phyloP scores from a whole-genome alignment of 2,329 filamentous ascomycete species.

The Fusarium transvaalense region DNA sequence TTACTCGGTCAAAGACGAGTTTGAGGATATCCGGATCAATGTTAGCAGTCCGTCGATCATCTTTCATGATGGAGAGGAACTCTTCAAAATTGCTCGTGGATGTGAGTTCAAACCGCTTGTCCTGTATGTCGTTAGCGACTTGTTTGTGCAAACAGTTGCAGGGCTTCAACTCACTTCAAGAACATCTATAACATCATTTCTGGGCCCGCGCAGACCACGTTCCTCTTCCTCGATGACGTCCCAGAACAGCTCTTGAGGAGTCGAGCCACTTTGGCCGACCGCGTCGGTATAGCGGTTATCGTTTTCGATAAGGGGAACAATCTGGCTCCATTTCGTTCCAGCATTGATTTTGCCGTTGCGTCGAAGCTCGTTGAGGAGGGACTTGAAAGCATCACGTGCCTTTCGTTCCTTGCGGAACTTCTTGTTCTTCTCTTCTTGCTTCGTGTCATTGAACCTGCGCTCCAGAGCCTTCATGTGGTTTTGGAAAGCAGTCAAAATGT shows the following conservation, averaged over 20 bases:
- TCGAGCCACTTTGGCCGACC: slow-evolving; percentile 86
- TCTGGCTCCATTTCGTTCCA: slow-evolving; percentile 88
- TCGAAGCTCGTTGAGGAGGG: slow-evolving; percentile 80
- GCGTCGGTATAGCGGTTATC: slow-evolving; percentile 88
- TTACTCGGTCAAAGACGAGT: slow-evolving; percentile 85
- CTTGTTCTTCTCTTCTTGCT: slow-evolving; percentile 86
- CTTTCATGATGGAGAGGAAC: slow-evolving; percentile 83
- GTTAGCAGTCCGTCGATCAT: slow-evolving; percentile 88
- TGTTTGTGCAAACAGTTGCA: background rate
- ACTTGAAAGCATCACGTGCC: slow-evolving; percentile 83
- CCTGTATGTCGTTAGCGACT: slow-evolving; percentile 62
- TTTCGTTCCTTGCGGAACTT: slow-evolving; percentile 87
- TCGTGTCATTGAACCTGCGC: slow-evolving; percentile 88
- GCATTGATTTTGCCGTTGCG: slow-evolving; percentile 86
- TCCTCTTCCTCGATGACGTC: slow-evolving; percentile 96
- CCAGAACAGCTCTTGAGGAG: slow-evolving; percentile 94
- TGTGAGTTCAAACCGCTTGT: slow-evolving; percentile 91
- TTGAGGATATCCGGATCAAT: slow-evolving; percentile 83
- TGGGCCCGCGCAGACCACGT: slow-evolving; percentile 80
- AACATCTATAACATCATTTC: slow-evolving; percentile 88
- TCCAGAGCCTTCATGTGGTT: slow-evolving; percentile 95
- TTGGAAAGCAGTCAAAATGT: slow-evolving; percentile 93
- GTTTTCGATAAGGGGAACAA: slow-evolving; percentile 79
- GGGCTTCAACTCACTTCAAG: slow-evolving; percentile 76
- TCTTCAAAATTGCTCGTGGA: slow-evolving; percentile 89